phyloP scores from a whole-genome alignment of 2,329 filamentous ascomycete genomes.

The Nemania abortiva region DNA sequence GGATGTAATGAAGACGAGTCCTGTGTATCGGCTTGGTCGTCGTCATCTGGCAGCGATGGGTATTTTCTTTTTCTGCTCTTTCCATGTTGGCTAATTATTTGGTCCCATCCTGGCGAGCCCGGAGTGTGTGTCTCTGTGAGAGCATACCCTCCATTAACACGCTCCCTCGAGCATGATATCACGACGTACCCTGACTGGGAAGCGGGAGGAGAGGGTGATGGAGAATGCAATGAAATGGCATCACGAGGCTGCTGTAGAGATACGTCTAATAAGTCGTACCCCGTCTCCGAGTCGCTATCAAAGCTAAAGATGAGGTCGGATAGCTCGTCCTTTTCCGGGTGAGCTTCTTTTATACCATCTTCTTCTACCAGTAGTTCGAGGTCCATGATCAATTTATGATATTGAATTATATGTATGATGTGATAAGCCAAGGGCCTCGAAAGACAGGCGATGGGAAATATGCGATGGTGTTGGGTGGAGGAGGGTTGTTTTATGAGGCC shows the following conservation, averaged over 20 bases:
- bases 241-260: neutral
- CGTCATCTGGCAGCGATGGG: neutral
- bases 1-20: neutral
- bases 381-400: slow-evolving; percentile 1
- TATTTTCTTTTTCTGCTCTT: neutral
- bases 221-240: neutral
- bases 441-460: neutral
- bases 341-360: neutral
- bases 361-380: neutral
- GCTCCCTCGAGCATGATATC: neutral
- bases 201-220: slow-evolving; percentile 1
- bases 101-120: neutral
- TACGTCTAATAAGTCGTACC: neutral
- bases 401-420: neutral
- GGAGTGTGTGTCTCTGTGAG: neutral
- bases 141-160: neutral
- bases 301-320: slow-evolving; percentile 18
- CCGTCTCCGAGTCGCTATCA: slow-evolving; percentile 9
- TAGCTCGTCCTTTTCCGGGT: neutral
- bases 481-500: no score
- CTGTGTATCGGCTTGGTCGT: neutral
- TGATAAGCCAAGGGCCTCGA: neutral
- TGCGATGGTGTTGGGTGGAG: no score
- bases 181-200: slow-evolving; percentile 9
- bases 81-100: neutral